phyloP scores from a whole-genome alignment of 257 asterid species.

The Paraleonurus japonicus region DNA sequence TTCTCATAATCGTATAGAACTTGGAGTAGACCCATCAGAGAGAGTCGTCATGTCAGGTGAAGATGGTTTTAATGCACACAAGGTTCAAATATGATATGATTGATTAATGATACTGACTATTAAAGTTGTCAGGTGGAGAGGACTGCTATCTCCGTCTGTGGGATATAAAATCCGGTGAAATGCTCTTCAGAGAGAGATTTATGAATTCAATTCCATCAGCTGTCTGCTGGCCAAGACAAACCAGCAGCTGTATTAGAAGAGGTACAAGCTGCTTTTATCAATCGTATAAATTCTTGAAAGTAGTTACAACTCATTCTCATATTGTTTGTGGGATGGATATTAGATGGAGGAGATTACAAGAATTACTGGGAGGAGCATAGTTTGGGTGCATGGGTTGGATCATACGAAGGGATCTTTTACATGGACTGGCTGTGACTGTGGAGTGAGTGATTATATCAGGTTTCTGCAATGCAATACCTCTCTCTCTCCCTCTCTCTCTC shows the following conservation, averaged over 20 bases:
- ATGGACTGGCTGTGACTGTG: conserved; percentile 54
- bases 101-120: conserved; percentile 11
- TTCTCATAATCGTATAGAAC: conserved; percentile 71
- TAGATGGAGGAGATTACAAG: conserved; percentile 31
- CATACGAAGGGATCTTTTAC: conserved; percentile 61
- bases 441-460: not conserved
- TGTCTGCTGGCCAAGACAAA: conserved; percentile 72
- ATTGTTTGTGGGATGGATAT: conserved; percentile 18
- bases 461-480: not conserved
- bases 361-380: conserved; percentile 37
- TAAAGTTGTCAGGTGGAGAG: conserved; percentile 70
- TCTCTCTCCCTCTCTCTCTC: not conserved
- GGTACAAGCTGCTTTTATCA: conserved; percentile 27
- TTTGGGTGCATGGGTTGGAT: conserved; percentile 64
- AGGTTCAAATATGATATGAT: conserved; percentile 1
- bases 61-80: conserved; percentile 12
- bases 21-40: conserved; percentile 90
- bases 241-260: conserved; percentile 32
- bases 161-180: conserved; percentile 78
- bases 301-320: not conserved
- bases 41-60: conserved; percentile 74
- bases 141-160: conserved; percentile 79
- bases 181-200: conserved; percentile 63
- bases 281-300: not conserved
- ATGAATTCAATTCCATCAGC: conserved; percentile 64